Percentiles rank a stretch among this genome's conserved stretches.
Conservation (phyloP, 2,329 filamentous ascomycete genomes). For the Bisporella sp. region DNA sequence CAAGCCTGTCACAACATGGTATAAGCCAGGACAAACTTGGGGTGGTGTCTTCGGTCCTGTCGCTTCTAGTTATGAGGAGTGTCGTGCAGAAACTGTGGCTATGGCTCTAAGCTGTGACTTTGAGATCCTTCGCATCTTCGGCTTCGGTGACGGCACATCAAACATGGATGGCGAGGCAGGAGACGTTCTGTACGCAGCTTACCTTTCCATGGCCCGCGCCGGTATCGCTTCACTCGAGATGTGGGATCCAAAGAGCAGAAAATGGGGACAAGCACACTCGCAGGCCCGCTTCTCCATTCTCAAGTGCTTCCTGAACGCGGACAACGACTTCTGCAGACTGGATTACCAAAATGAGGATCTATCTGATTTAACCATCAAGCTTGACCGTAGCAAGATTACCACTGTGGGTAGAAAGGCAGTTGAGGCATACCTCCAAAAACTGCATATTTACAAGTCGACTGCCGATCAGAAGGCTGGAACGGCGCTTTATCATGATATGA, state of each 20-base stretch:
- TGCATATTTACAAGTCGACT: conserved; percentile 89
- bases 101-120: conserved; percentile 91
- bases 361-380: conserved; percentile 71
- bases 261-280: conserved; percentile 91
- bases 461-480: conserved; percentile 75
- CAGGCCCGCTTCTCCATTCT: conserved; percentile 88
- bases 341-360: conserved; percentile 63
- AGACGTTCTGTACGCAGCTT: conserved; percentile 80
- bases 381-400: conserved; percentile 83
- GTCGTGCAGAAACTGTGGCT: conserved; percentile 86
- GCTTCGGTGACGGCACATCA: conserved; percentile 70
- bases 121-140: conserved; percentile 81
- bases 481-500: conserved; percentile 77
- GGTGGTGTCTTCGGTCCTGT: conserved; percentile 84
- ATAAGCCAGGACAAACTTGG: conserved; percentile 95
- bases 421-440: conserved; percentile 78
- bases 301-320: conserved; percentile 76
- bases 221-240: conserved; percentile 84
- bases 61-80: conserved; percentile 88
- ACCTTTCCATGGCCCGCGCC: conserved; percentile 91
- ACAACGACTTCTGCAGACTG: conserved; percentile 80
- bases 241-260: conserved; percentile 85
- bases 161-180: conserved; percentile 73
- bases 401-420: conserved; percentile 76
- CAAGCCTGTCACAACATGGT: conserved; percentile 77